Base-by-base conservation (phyloP, 164 flowering plant species). In the Buxus sempervirens region DNA sequence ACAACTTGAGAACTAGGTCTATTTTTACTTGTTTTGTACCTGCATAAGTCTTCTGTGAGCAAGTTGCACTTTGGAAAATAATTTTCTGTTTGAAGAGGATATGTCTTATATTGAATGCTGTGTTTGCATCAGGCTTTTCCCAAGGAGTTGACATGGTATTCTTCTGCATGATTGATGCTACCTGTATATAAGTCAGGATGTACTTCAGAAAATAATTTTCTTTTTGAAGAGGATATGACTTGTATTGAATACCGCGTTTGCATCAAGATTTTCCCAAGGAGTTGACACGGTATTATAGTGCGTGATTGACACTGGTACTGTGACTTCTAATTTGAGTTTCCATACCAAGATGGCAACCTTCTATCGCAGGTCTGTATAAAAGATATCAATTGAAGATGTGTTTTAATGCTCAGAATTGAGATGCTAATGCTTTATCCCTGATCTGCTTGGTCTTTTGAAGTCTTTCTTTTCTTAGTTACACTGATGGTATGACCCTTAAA, bases 321-420 rank as follows among this genome's bases (percentile, higher is more conserved):
- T 69, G 55, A 70, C 66, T 77, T 72, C 53, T 76, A 74, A 73
- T 38, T 70, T 73, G 67, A 74, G 75, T 42, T 70, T 56, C 69
- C 41, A 62, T 53, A 54, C 51, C 67, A 57, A 59, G 22, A 84
- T 88, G 90, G 84, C 79, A 54, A 76, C 71, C 58, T 41, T 72
- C 49, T 82, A 76, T 58, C 88, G 93, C 77, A 84, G 93, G 93
- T 88, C 67, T 49, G 76, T 38, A 6, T 20, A 19, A 18, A 51
- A 49, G 53, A 26, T 59, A 22, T 19, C 21, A 22, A n/a, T 58
- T 36, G 1, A 10, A 45, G 51, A 45, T 45, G 1, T 45, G 51
- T 45, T 10, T 45, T 45, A 10, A 6, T 45, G 14, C 38, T 32
- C 7, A 32, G 38, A 32, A 32, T 32, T 3, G 38, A 32, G 38